These are phyloP conservation scores for Hypomontagnella monticulosa DNA, from an alignment of 495 filamentous ascomycete species.

Conservation along the genomic window DNA sequence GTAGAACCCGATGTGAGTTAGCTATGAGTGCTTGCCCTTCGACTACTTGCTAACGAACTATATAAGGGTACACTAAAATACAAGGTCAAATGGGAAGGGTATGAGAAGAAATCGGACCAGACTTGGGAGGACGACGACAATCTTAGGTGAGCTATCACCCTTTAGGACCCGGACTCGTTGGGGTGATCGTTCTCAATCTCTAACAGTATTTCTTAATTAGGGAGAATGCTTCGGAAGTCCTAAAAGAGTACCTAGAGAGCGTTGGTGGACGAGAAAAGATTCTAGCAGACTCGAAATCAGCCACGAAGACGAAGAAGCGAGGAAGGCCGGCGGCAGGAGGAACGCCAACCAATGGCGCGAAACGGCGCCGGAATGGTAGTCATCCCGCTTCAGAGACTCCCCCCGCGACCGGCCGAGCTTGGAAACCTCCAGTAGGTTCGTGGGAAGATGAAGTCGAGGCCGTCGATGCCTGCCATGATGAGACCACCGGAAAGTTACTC, in stretches of 20 bases:
- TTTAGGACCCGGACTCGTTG: background rate
- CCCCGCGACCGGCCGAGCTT: slow-evolving; percentile 51
- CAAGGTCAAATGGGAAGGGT: slow-evolving; percentile 71
- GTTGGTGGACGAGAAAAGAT: slow-evolving; percentile 66
- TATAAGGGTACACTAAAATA: slow-evolving; percentile 57
- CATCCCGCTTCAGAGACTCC: slow-evolving; percentile 50
- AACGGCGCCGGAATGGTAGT: slow-evolving; percentile 50
- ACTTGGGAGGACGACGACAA: slow-evolving; percentile 72
- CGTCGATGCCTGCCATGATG: slow-evolving; percentile 67
- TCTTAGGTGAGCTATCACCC: slow-evolving; percentile 51
- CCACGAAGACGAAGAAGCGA: slow-evolving; percentile 57
- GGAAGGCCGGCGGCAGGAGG: slow-evolving; percentile 49
- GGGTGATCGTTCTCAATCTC: slow-evolving; percentile 5
- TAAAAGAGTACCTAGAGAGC: slow-evolving; percentile 55
- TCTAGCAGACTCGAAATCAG: slow-evolving; percentile 51
- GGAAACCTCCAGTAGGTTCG: slow-evolving; percentile 63
- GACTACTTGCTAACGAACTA: slow-evolving; percentile 16
- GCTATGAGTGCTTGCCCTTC: background rate
- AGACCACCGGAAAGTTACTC: slow-evolving; percentile 55
- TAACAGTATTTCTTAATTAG: slow-evolving; percentile 37
- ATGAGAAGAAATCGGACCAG: slow-evolving; percentile 64
- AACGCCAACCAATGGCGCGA: slow-evolving; percentile 45
- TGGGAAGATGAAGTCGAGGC: slow-evolving; percentile 67
- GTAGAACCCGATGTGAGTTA: slow-evolving; percentile 58
- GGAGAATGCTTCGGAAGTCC: slow-evolving; percentile 54